Evolutionary conservation across 163 green algal species (phyloP).

Genomic region (Volvox carteri): DNA sequence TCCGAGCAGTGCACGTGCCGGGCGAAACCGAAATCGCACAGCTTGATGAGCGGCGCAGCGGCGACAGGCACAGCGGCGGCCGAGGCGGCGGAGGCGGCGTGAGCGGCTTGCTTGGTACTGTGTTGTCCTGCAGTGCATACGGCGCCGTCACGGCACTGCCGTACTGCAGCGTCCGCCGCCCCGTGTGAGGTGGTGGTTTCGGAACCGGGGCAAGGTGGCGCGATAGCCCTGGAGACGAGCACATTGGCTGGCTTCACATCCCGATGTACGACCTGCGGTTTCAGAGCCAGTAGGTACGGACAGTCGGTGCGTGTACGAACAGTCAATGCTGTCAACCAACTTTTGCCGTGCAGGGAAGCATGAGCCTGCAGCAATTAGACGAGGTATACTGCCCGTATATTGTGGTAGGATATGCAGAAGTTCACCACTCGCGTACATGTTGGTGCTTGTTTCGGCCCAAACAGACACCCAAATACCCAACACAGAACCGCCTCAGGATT

Average conservation of each 20-base stretch:
- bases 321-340: no score
- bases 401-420: no score
- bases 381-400: no score
- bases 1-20: slow-evolving; percentile 21
- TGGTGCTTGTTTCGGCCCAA: no score
- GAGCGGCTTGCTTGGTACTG: neutral
- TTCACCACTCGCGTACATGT: no score
- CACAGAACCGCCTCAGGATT: no score
- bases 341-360: no score
- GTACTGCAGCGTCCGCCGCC: neutral
- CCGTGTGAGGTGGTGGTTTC: neutral
- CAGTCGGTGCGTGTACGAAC: neutral
- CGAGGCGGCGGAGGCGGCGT: neutral
- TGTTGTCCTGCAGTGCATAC: neutral
- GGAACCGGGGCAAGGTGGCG: neutral
- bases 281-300: neutral
- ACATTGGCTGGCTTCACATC: slow-evolving; percentile 40
- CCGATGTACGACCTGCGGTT: slow-evolving; percentile 19
- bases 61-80: neutral
- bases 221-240: neutral
- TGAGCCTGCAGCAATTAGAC: no score
- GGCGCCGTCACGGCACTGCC: neutral
- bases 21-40: slow-evolving; percentile 49
- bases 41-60: slow-evolving; percentile 12
- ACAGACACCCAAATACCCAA: no score